Conservation (phyloP, 169 alveolate species). For the Cryptosporidium felis region DNA sequence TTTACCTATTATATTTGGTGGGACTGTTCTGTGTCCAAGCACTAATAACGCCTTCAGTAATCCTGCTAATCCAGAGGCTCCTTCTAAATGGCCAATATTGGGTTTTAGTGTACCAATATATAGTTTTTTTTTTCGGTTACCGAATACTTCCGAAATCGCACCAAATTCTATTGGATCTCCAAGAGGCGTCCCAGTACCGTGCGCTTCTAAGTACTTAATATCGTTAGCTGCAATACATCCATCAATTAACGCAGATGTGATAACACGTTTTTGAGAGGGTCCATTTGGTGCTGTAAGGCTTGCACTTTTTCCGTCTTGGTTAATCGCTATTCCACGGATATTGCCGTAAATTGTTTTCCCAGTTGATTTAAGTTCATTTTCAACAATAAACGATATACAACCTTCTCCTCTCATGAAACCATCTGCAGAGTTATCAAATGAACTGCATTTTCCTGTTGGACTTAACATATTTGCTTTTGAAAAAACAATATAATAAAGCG, state of each 20-base stretch:
- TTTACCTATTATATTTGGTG: constrained; percentile 76
- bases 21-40: constrained; percentile 59
- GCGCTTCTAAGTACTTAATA: constrained; percentile 73
- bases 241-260: constrained; percentile 39
- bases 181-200: constrained; percentile 83
- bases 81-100: constrained; percentile 76
- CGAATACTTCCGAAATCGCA: constrained; percentile 75
- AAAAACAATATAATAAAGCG: constrained; percentile 55
- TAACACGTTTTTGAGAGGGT: constrained; percentile 63
- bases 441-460: constrained; percentile 79
- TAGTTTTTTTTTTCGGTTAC: constrained; percentile 18
- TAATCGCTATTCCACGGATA: constrained; percentile 62
- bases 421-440: constrained; percentile 80
- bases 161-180: constrained; percentile 84
- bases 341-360: constrained; percentile 30
- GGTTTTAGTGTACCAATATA: constrained; percentile 76
- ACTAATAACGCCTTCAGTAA: constrained; percentile 71
- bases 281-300: constrained; percentile 71
- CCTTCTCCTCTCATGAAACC: constrained; percentile 84
- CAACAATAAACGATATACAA: constrained; percentile 71
- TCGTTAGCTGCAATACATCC: constrained; percentile 72
- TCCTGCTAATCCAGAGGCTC: constrained; percentile 78
- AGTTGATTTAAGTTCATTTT: not conserved
- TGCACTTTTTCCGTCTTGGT: constrained; percentile 72
- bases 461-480: constrained; percentile 72